Base-by-base conservation (phyloP, 2,329 filamentous ascomycete species). In the Spiromastix sp. region DNA sequence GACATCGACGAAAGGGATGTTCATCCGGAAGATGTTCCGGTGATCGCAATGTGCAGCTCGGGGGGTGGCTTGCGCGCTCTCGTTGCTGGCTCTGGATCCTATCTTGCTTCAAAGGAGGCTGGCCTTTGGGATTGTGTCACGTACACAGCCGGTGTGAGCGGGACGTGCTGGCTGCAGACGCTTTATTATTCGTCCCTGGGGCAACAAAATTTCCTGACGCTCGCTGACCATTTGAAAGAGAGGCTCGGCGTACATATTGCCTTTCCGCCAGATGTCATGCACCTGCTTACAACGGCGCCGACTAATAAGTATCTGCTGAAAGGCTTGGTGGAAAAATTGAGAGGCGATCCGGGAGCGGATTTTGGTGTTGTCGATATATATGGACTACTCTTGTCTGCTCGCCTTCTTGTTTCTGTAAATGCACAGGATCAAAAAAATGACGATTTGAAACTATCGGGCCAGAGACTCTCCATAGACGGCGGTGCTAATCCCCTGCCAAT, bases 321-420 rank as follows among this genome's bases (percentile, higher is more conserved):
- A 44, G 87, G 91, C 1, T 65, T 94, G 34, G 82, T 98, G 0
- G 91, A 98, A 57, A 95, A 94, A 59, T 68, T 93, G 19, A 85
- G 81, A 54, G 89, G 86, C 4, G 82, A 87, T 40, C 76, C 80
- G 0, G 68, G 78, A 10, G 81, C 87, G 0, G 76, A 84, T 39
- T 87, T 95, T 56, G 89, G 91, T 0, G 68, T 98, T 13, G 91
- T 98, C 11, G 91, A 98, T 55, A 71, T 93, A 9, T 98, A 96
- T 52, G 91, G 91, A 1, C 67, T 94, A 7, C 64, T 96, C 9
- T 68, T 98, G 5, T 85, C 84, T 5, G 84, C 85, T 4, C 73
- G 91, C 42, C 70, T 95, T 11, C 67, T 98, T 17, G 82, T 98
- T 0, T 89, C 86, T 0, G 83, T 79, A 46, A 85, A 86, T 22